These are phyloP conservation scores for Fusarium lyarnte DNA, from an alignment of 2,329 filamentous ascomycete species.

Conservation along the genomic window DNA sequence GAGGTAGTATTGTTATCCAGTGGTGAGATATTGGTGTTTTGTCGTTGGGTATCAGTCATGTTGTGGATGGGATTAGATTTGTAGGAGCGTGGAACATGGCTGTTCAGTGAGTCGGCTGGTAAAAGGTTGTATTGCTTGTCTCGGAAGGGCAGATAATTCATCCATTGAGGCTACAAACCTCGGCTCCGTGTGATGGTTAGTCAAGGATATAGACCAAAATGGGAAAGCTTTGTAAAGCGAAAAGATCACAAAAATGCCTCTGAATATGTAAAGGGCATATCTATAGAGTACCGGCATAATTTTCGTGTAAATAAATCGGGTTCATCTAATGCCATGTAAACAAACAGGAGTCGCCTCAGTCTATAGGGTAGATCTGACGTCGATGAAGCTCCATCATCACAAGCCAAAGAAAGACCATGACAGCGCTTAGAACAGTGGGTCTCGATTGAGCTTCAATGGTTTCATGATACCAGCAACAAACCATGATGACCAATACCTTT, in stretches of 20 bases:
- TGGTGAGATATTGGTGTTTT: background rate
- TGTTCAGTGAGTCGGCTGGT: too few relatives aligned
- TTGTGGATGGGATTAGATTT: fast-evolving
- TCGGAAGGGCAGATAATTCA: fast-evolving
- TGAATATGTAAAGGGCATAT: fast-evolving
- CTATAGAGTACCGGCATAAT: fast-evolving
- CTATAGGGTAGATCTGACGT: background rate
- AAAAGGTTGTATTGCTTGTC: background rate
- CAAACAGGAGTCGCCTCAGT: background rate
- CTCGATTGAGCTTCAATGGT: background rate
- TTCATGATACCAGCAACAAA: background rate
- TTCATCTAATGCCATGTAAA: background rate
- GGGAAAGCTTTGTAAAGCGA: background rate
- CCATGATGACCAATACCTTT: background rate
- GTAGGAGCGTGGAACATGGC: background rate
- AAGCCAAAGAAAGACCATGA: background rate
- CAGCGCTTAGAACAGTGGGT: constrained; percentile 11
- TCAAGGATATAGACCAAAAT: too few relatives aligned
- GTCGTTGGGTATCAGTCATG: fast-evolving
- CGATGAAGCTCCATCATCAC: constrained; percentile 1
- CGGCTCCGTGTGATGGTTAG: too few relatives aligned
- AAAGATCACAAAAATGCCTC: background rate
- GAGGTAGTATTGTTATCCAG: fast-evolving
- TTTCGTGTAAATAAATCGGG: fast-evolving
- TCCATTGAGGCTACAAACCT: background rate